These are phyloP conservation scores for Pelargonium nanum DNA, from an alignment of 345 rosid species.

Conservation along the genomic window DNA sequence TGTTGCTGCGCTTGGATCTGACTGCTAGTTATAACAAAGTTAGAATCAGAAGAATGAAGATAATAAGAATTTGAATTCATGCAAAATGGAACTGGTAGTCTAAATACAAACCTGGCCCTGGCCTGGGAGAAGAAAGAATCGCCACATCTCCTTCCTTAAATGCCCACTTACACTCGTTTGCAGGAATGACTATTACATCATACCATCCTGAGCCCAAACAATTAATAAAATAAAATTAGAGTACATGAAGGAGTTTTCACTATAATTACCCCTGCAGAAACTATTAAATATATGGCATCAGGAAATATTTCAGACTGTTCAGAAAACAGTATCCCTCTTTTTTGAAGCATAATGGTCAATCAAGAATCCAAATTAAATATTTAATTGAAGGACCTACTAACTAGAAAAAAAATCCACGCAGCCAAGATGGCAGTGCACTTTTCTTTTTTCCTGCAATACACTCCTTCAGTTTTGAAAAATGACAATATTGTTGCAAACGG, in stretches of 20 bases:
- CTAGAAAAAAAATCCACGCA: neutral
- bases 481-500: neutral
- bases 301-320: neutral
- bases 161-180: constrained; percentile 75
- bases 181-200: constrained; percentile 70
- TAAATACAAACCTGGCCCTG: constrained; percentile 54
- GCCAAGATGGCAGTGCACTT: too few species aligned
- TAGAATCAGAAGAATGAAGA: neutral
- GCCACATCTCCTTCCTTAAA: constrained; percentile 99
- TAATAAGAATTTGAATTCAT: neutral
- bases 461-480: neutral
- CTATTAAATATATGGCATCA: neutral
- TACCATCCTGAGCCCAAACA: constrained; percentile 68
- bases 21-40: constrained; percentile 26
- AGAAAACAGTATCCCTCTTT: neutral
- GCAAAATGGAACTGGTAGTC: neutral
- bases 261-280: too few species aligned
- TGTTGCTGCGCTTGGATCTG: constrained; percentile 42
- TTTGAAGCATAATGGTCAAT: neutral
- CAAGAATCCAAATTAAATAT: neutral
- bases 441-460: too few species aligned
- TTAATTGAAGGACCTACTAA: neutral
- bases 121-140: constrained; percentile 70
- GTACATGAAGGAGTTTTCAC: neutral
- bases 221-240: neutral